phyloP scores from a whole-genome alignment of 1,284 basidiomycete genomes.

The Ganoderma resinaceum region DNA sequence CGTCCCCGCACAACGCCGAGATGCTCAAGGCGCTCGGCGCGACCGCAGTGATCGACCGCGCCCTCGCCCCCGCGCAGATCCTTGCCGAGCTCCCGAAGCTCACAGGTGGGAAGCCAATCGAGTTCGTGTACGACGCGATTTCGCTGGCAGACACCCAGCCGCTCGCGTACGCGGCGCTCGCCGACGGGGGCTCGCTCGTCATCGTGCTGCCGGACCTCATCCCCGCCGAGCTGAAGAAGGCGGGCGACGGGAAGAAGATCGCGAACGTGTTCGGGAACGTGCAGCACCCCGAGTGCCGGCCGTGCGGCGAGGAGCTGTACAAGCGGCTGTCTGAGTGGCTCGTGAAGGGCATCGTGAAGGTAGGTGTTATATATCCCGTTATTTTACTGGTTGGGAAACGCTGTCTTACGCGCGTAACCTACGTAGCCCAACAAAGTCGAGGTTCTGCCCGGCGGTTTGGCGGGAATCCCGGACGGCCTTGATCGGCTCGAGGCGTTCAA shows the following conservation, averaged over 20 bases:
- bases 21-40: conserved; percentile 60
- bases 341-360: conserved; percentile 10
- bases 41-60: conserved; percentile 57
- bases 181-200: conserved; percentile 35
- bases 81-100: conserved; percentile 35
- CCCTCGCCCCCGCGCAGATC: conserved; percentile 37
- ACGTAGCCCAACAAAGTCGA: conserved; percentile 40
- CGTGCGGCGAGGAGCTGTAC: conserved; percentile 21
- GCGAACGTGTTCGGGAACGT: conserved; percentile 17
- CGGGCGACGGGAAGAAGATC: conserved; percentile 26
- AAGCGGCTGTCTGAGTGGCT: conserved; percentile 22
- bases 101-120: conserved; percentile 34
- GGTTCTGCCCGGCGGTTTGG: conserved; percentile 38
- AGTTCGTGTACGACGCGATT: conserved; percentile 49
- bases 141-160: conserved; percentile 29
- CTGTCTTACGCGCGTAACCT: background rate
- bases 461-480: conserved; percentile 37
- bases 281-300: conserved; percentile 9
- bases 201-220: conserved; percentile 25
- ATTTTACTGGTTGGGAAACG: background rate
- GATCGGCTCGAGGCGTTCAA: conserved; percentile 31
- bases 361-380: background rate
- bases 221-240: conserved; percentile 24
- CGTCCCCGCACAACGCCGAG: conserved; percentile 51
- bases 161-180: conserved; percentile 38